Evolutionary conservation across 345 rosid genomes (phyloP), one percentile per base, ranked within the genome.

Genomic region (Streptanthus diversifolius): DNA sequence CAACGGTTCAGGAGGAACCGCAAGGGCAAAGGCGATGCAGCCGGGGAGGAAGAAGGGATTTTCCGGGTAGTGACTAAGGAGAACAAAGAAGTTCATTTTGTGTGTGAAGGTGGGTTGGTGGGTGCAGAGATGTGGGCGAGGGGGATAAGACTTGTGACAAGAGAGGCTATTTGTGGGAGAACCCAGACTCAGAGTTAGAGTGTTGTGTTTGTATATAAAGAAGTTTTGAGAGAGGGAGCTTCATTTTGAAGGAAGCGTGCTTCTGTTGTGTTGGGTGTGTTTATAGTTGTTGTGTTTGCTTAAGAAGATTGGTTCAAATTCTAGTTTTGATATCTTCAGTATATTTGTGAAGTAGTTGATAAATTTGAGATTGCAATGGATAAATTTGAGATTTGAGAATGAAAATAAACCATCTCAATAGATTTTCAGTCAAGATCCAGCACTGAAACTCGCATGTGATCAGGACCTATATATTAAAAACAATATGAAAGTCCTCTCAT

Each of bases 81-180:
- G 77, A 88, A 84, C 80, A 92, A 80, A 75, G 99, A 88, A 81
- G 59, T 92, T 33, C 98, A 95, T 74, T 90, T 95, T 75, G 85
- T 77, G 4, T 95, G 93, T 51, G 74, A 86, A 13, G 96, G 97
- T 18, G 99, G 98, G 29, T 35, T 66, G 6, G 96, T 81, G 69
- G 68, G 64, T 72, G 99, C 99, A n/a, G 83, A 90, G 87, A 81
- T 90, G 52, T 95, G 97, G 98, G 93, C 84, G 21, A 82, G 98
- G 62, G 99, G 99, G 5, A 90, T 95, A 78, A 87, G 81, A 85
- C 88, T 91, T n/a, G 88, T 90, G 57, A 87, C 91, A 0, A 79
- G 84, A 67, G 83, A 82, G 47, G 80, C 86, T 19, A 73, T 80
- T 33, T 82, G 84, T 76, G 79, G 86, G 32, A 62, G 72, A 64